Evolutionary conservation across 2,329 filamentous ascomycete species (phyloP).

Genomic region (Hypoxylon sp.): DNA sequence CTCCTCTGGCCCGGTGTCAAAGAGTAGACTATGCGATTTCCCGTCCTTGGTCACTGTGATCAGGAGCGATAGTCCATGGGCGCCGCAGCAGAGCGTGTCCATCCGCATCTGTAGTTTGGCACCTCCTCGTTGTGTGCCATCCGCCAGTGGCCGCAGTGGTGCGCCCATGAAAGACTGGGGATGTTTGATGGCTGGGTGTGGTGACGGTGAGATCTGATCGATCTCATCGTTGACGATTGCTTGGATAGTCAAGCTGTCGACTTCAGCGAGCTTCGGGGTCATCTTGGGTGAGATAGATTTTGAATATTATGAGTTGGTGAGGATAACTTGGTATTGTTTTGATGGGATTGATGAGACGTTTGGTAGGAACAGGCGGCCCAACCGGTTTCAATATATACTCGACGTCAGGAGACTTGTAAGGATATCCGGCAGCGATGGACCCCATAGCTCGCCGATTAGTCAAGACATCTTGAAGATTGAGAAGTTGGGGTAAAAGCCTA

Average conservation of each 20-base stretch:
- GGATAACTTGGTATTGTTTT: background rate
- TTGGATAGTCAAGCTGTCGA: slow-evolving; percentile 60
- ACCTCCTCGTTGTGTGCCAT: slow-evolving; percentile 57
- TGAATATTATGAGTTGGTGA: background rate
- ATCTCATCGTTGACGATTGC: slow-evolving; percentile 70
- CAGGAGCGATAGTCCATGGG: slow-evolving; percentile 67
- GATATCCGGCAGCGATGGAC: background rate
- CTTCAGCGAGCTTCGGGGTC: slow-evolving; percentile 41
- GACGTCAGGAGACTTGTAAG: background rate
- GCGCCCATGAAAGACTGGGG: slow-evolving; percentile 60
- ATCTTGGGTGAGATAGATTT: slow-evolving; percentile 6
- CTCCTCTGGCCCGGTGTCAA: slow-evolving; percentile 68
- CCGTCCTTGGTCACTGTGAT: slow-evolving; percentile 65
- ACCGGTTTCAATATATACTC: background rate
- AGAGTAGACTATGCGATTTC: slow-evolving; percentile 63
- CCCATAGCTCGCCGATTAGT: slow-evolving; percentile 25
- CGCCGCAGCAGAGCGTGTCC: slow-evolving; percentile 67
- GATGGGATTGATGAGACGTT: background rate
- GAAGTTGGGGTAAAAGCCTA: background rate
- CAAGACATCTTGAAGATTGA: slow-evolving; percentile 15
- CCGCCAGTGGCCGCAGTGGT: slow-evolving; percentile 55
- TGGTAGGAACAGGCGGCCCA: background rate
- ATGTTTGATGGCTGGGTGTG: slow-evolving; percentile 60
- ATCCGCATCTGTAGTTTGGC: slow-evolving; percentile 63
- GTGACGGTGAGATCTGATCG: slow-evolving; percentile 65